A percentile compares a stretch with the other conserved stretches of the same genome.
Evolutionary conservation across 257 asterid species (phyloP).

Genomic region (Jacaranda mimosifolia): DNA sequence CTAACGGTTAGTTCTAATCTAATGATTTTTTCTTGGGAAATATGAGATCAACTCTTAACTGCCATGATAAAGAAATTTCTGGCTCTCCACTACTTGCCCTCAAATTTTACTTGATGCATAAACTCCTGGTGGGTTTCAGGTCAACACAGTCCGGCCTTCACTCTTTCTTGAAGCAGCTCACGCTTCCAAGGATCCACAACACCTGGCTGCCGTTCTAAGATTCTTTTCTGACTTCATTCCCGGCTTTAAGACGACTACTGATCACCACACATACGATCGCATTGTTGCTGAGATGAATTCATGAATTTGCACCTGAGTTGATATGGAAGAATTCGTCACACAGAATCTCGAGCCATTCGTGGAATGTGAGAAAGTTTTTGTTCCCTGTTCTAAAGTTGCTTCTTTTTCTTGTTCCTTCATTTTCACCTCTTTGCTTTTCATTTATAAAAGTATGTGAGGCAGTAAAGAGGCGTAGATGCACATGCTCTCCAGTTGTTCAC

Average conservation of each 20-base stretch:
- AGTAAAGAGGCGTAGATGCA: constrained; percentile 4
- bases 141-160: constrained; percentile 78
- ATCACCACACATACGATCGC: constrained; percentile 57
- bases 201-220: constrained; percentile 83
- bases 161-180: constrained; percentile 89
- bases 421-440: constrained; percentile 28
- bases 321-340: background rate
- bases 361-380: constrained; percentile 21
- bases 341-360: constrained; percentile 8
- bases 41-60: background rate
- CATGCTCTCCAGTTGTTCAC: constrained; percentile 15
- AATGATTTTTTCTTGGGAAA: background rate
- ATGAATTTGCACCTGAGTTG: constrained; percentile 18
- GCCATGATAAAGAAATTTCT: constrained; percentile 1
- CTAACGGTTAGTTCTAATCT: too few relatives aligned
- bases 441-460: constrained; percentile 13
- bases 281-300: constrained; percentile 68
- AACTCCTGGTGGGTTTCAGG: constrained; percentile 59
- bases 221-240: constrained; percentile 91
- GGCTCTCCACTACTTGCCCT: background rate
- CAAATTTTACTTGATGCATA: background rate
- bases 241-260: constrained; percentile 78
- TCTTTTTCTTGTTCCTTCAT: constrained; percentile 22
- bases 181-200: constrained; percentile 81
- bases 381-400: constrained; percentile 17